Percentiles rank a stretch among this genome's conserved stretches.
phyloP scores from a whole-genome alignment of 2,329 filamentous ascomycete genomes.

The Calonectria pseudoturangicola region DNA sequence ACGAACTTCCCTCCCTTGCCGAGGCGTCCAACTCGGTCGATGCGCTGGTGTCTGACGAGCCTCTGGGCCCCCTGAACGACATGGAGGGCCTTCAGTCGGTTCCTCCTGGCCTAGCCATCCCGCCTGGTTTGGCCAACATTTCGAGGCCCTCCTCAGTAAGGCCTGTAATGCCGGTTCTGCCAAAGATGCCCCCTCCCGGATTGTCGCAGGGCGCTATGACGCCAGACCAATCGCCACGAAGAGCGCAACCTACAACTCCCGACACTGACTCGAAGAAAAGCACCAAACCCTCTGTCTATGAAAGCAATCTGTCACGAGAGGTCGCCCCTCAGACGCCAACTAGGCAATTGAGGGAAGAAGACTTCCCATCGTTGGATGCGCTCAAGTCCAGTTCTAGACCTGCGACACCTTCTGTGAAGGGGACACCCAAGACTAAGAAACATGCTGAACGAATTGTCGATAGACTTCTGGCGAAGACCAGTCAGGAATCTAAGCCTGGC shows the following conservation, averaged over 20 bases:
- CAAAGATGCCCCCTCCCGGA: conserved; percentile 52
- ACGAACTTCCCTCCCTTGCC: conserved; percentile 76
- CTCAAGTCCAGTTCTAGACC: conserved; percentile 60
- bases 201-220: conserved; percentile 55
- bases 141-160: conserved; percentile 47
- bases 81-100: conserved; percentile 50
- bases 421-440: conserved; percentile 59
- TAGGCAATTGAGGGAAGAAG: conserved; percentile 67
- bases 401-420: conserved; percentile 60
- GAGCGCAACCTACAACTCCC: conserved; percentile 39
- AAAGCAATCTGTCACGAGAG: conserved; percentile 68
- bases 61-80: conserved; percentile 42
- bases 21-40: conserved; percentile 80
- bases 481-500: conserved; percentile 42
- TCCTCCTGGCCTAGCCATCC: conserved; percentile 57
- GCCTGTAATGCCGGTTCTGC: conserved; percentile 53
- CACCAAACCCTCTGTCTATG: conserved; percentile 66
- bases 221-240: conserved; percentile 59
- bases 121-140: conserved; percentile 47
- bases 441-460: conserved; percentile 56
- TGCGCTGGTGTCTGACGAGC: conserved; percentile 79
- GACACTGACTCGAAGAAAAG: conserved; percentile 64
- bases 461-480: conserved; percentile 50
- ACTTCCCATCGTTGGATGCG: conserved; percentile 76
- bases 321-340: conserved; percentile 63